These are phyloP conservation scores for Xylariaceae sp. DNA, from an alignment of 2,329 filamentous ascomycete genomes.

Conservation along the genomic window DNA sequence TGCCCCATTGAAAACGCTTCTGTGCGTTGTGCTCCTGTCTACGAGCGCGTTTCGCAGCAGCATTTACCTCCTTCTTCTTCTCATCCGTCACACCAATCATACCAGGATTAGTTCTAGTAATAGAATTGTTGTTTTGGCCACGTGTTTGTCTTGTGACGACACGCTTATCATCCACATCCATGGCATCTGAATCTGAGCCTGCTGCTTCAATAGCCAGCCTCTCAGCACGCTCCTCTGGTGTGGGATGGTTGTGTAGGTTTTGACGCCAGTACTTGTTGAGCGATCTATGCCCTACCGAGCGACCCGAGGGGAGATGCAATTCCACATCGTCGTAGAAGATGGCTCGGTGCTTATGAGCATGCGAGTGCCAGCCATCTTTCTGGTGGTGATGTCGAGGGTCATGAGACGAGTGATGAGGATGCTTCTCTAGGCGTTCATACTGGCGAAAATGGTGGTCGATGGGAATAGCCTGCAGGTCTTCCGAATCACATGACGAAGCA, in stretches of 20 bases:
- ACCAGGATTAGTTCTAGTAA: slow-evolving; percentile 67
- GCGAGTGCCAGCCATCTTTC: slow-evolving; percentile 75
- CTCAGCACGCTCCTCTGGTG: slow-evolving; percentile 68
- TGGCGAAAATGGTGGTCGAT: slow-evolving; percentile 68
- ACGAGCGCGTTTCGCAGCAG: slow-evolving; percentile 64
- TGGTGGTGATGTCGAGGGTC: slow-evolving; percentile 71
- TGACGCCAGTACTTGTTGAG: slow-evolving; percentile 86
- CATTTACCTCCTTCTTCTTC: slow-evolving; percentile 65
- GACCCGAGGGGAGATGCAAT: slow-evolving; percentile 85
- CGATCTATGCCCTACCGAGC: slow-evolving; percentile 84
- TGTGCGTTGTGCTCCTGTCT: slow-evolving; percentile 59
- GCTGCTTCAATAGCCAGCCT: slow-evolving; percentile 56
- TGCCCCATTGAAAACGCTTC: slow-evolving; percentile 62
- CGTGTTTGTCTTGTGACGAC: slow-evolving; percentile 32
- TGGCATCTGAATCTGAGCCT: slow-evolving; percentile 27
- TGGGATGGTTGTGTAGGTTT: slow-evolving; percentile 82
- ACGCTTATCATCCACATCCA: slow-evolving; percentile 33
- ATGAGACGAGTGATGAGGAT: slow-evolving; percentile 69
- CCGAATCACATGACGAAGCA: slow-evolving; percentile 81
- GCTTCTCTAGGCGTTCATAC: slow-evolving; percentile 67
- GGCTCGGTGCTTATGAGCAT: slow-evolving; percentile 72
- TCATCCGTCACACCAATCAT: slow-evolving; percentile 74
- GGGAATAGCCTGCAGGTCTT: slow-evolving; percentile 75
- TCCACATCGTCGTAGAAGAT: slow-evolving; percentile 92
- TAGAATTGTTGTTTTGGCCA: slow-evolving; percentile 49